phyloP scores from a whole-genome alignment of 768 basidiomycete species.

The Boletus vermiculosoides region DNA sequence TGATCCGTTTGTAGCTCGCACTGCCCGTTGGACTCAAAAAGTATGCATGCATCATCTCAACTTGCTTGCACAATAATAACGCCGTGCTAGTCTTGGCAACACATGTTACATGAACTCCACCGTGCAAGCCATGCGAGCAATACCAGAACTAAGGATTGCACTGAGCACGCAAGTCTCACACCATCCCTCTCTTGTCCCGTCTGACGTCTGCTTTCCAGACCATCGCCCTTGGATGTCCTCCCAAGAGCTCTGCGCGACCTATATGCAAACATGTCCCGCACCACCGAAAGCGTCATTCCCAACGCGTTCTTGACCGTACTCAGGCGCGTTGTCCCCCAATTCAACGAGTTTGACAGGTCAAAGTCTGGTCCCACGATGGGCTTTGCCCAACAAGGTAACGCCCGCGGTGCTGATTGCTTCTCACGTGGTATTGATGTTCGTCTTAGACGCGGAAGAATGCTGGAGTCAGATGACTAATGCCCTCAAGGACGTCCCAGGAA shows the following conservation, averaged over 20 bases:
- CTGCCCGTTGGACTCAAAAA: conserved; percentile 83
- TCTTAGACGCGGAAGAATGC: conserved; percentile 92
- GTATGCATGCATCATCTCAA: conserved; percentile 33
- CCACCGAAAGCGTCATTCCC: conserved; percentile 76
- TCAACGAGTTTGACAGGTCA: conserved; percentile 67
- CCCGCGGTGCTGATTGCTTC: not conserved
- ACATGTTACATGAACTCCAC: conserved; percentile 99
- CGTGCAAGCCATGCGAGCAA: conserved; percentile 87
- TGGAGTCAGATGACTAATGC: conserved; percentile 73
- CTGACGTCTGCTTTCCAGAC: conserved; percentile 18
- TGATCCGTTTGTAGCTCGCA: conserved; percentile 49
- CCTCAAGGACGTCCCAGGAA: conserved; percentile 65
- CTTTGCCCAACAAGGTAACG: conserved; percentile 77
- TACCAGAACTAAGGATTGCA: conserved; percentile 83
- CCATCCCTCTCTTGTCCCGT: not conserved
- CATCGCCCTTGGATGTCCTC: conserved; percentile 42
- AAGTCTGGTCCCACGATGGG: conserved; percentile 40
- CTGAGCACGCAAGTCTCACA: conserved; percentile 50
- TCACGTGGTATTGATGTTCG: not conserved
- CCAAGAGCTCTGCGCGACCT: conserved; percentile 62
- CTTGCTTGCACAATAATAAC: not conserved
- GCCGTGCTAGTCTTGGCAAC: conserved; percentile 65
- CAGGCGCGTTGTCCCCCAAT: conserved; percentile 83
- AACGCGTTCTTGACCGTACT: conserved; percentile 64
- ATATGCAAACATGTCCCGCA: conserved; percentile 69